Conservation (phyloP, 352 stramenopile genomes). For the Globisporangium sylvaticum region DNA sequence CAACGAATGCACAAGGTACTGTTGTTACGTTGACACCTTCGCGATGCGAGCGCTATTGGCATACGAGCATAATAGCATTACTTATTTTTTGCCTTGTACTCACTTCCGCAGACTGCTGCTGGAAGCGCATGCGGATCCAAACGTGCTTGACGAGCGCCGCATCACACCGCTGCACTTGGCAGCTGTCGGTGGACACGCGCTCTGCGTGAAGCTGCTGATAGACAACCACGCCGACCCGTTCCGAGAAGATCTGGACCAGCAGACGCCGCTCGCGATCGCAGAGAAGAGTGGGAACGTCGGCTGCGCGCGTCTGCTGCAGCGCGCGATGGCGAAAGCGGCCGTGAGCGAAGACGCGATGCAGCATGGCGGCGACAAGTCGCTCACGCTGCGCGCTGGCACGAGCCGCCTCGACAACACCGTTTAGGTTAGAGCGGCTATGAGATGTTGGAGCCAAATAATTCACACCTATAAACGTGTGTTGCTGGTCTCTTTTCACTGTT, state of each 20-base stretch:
- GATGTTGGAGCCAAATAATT: background rate
- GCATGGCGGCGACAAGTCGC: conserved; percentile 25
- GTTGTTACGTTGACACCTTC: background rate
- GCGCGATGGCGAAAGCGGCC: conserved; percentile 69
- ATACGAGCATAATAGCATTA: background rate
- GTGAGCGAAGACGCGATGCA: conserved; percentile 37
- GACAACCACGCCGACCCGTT: conserved; percentile 81
- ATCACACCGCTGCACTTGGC: conserved; percentile 77
- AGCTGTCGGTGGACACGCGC: conserved; percentile 61
- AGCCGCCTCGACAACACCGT: conserved; percentile 66
- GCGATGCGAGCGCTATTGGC: too few species aligned
- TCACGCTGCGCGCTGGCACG: conserved; percentile 59
- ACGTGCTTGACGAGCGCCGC: conserved; percentile 66
- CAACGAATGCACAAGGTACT: conserved; percentile 66
- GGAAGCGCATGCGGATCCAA: conserved; percentile 53
- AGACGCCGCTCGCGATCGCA: conserved; percentile 58
- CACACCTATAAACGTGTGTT: background rate
- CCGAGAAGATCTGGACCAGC: conserved; percentile 73
- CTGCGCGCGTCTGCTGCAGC: conserved; percentile 66
- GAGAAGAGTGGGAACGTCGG: conserved; percentile 77
- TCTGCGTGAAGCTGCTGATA: conserved; percentile 78
- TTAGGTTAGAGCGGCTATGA: conserved; percentile 18
- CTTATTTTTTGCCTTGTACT: too few species aligned
- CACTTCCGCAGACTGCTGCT: conserved; percentile 63
- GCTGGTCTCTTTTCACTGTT: background rate